Conservation (phyloP, 2,329 filamentous ascomycete species). For the Elsinoe arachidis region DNA sequence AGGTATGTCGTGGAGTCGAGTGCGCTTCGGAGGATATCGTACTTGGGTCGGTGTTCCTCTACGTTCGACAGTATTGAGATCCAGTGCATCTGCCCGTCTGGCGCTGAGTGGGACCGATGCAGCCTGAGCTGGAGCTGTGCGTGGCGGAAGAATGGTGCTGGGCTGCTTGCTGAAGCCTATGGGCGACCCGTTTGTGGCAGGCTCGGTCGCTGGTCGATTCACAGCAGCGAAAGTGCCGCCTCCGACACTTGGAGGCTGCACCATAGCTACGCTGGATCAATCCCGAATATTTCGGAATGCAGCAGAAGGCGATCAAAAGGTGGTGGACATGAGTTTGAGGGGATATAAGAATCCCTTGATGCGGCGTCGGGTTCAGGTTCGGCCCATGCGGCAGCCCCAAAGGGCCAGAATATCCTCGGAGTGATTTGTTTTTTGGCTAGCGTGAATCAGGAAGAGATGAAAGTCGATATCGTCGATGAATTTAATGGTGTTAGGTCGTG, state of each 20-base stretch:
- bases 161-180: slow-evolving; percentile 9
- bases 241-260: slow-evolving; percentile 10
- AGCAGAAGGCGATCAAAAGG: background rate
- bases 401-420: background rate
- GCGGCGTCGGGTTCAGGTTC: background rate
- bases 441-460: background rate
- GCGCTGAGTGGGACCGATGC: slow-evolving; percentile 52
- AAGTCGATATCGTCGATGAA: background rate
- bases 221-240: slow-evolving; percentile 12
- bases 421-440: background rate
- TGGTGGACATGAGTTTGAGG: background rate
- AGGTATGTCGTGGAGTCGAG: slow-evolving; percentile 71
- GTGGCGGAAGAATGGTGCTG: slow-evolving; percentile 15
- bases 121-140: slow-evolving; percentile 24
- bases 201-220: slow-evolving; percentile 11
- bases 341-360: slow-evolving; percentile 11
- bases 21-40: slow-evolving; percentile 49
- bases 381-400: slow-evolving; percentile 7
- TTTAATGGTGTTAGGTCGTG: background rate
- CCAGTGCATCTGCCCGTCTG: slow-evolving; percentile 59
- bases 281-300: background rate
- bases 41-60: slow-evolving; percentile 52
- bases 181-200: slow-evolving; percentile 6
- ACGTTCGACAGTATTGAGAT: slow-evolving; percentile 83
- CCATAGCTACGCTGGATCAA: background rate